Evolutionary conservation across 2,329 filamentous ascomycete species (phyloP).

Genomic region (Calonectria pauciramosa): DNA sequence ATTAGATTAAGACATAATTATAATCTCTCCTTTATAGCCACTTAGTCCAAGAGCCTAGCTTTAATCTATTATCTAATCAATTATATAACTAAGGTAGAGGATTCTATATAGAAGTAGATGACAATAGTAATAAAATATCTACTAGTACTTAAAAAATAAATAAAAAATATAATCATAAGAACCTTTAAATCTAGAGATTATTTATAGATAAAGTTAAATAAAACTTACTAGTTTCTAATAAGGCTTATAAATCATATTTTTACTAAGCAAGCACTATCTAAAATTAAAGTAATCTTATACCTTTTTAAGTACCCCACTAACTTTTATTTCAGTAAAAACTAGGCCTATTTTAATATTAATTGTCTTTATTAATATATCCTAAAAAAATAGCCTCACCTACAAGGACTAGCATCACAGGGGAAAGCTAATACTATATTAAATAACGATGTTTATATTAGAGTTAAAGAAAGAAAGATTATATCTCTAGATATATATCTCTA

Average conservation of each 20-base stretch:
- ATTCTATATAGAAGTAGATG: slow-evolving; percentile 16
- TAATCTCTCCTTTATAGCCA: slow-evolving; percentile 6
- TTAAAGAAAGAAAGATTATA: background rate
- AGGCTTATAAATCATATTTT: background rate
- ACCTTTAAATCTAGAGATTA: background rate
- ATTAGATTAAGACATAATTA: too few species aligned
- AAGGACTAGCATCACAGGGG: too few species aligned
- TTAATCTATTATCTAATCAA: background rate
- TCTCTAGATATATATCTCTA: background rate
- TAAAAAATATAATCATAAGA: background rate
- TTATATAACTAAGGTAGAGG: background rate
- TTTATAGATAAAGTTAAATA: slow-evolving; percentile 3
- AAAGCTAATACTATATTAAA: background rate
- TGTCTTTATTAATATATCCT: slow-evolving; percentile 16
- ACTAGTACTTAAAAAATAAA: background rate
- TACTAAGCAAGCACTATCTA: background rate
- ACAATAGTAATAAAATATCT: background rate
- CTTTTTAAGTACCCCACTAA: background rate
- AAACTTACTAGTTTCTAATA: background rate
- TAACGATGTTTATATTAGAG: background rate
- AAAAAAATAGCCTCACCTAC: background rate
- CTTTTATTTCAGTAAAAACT: slow-evolving; percentile 2
- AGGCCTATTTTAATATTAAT: slow-evolving; percentile 16
- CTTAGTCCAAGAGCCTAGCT: background rate
- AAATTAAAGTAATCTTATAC: slow-evolving; percentile 6